phyloP scores from a whole-genome alignment of 2,329 filamentous ascomycete species.

The Eutypella sp. region DNA sequence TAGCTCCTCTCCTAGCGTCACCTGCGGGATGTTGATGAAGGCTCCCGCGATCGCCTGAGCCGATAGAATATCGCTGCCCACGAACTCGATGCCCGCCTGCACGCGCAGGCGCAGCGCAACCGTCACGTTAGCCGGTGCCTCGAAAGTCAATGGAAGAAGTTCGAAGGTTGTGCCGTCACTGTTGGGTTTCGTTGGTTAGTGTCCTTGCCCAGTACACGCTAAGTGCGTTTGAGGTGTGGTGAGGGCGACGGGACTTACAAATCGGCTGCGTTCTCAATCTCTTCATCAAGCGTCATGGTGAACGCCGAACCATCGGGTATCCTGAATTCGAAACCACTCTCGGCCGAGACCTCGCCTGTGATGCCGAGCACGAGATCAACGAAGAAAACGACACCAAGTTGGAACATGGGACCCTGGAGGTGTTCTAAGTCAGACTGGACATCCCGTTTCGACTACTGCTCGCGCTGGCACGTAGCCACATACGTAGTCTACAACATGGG shows the following conservation, averaged over 20 bases:
- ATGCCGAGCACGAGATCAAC: constrained; percentile 20
- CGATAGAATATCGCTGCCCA: constrained; percentile 12
- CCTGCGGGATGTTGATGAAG: constrained; percentile 21
- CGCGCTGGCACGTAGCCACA: no score
- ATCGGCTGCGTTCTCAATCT: constrained; percentile 13
- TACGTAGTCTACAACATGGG: no score
- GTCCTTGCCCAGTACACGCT: no score
- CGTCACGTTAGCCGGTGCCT: constrained; percentile 17
- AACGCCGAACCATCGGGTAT: constrained; percentile 22
- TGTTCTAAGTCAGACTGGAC: not conserved
- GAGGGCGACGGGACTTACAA: constrained; percentile 17
- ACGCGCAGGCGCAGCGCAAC: constrained; percentile 18
- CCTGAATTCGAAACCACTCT: constrained; percentile 19
- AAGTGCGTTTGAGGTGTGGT: no score
- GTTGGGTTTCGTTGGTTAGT: constrained; percentile 2
- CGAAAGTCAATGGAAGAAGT: constrained; percentile 18
- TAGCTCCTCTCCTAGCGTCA: constrained; percentile 12
- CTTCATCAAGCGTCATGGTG: constrained; percentile 16
- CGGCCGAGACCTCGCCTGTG: constrained; percentile 14
- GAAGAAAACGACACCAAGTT: constrained; percentile 19
- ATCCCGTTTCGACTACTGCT: no score
- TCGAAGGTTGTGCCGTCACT: constrained; percentile 17
- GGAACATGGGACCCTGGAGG: constrained; percentile 17
- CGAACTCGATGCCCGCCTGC: constrained; percentile 19
- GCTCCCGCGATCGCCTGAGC: constrained; percentile 20